phyloP scores from a whole-genome alignment of 2,329 filamentous ascomycete genomes.

The Trichoderma atroviride region DNA sequence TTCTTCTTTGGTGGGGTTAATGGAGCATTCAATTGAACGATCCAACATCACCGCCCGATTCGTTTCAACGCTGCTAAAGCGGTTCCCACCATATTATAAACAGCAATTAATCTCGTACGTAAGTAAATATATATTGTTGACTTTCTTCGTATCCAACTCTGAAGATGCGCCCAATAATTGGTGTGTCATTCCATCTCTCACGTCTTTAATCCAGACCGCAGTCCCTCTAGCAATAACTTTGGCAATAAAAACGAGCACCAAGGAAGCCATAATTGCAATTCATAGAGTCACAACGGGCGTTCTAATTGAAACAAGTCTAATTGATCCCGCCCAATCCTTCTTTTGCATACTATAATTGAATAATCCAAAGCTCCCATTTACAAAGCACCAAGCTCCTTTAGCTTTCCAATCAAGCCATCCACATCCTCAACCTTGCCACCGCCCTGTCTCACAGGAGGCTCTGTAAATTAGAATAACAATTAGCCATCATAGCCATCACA shows the following conservation, averaged over 20 bases:
- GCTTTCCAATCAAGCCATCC: conserved; percentile 86
- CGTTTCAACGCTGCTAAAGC: neutral
- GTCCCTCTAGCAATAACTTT: neutral
- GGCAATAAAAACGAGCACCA: neutral
- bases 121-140: neutral
- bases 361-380: conserved; percentile 45
- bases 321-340: neutral
- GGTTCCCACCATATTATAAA: neutral
- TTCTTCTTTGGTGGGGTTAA: neutral
- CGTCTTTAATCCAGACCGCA: neutral
- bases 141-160: neutral
- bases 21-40: neutral
- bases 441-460: conserved; percentile 84
- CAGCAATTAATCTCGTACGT: neutral
- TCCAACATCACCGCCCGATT: neutral
- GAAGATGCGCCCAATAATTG: neutral
- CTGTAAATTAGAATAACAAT: conserved; percentile 45
- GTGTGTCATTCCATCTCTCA: neutral
- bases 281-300: neutral
- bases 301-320: neutral
- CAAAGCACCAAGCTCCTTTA: conserved; percentile 94
- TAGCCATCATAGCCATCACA: neutral
- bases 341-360: neutral
- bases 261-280: neutral
- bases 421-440: conserved; percentile 98